phyloP scores from a whole-genome alignment of 78 protist genomes.

The Chrysochromulina parva region DNA sequence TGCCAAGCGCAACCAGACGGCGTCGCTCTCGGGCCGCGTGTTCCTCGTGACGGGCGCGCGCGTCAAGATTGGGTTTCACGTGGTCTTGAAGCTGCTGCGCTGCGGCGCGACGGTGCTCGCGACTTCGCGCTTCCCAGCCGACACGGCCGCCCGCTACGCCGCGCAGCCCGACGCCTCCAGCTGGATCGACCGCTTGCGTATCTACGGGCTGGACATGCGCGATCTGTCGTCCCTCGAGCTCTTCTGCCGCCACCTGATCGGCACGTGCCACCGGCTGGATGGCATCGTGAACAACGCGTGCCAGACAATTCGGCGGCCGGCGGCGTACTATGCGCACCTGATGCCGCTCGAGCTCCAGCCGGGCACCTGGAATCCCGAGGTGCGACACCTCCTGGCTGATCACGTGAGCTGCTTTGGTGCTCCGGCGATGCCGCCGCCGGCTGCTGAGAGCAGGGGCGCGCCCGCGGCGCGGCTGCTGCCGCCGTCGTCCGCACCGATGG shows the following conservation, averaged over 20 bases:
- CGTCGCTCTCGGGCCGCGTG: constrained; percentile 42
- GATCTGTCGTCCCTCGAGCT: constrained; percentile 44
- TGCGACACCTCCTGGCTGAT: too few relatives aligned
- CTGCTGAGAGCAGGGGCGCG: neutral
- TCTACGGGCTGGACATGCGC: constrained; percentile 60
- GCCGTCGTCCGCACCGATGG: neutral
- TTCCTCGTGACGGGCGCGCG: constrained; percentile 73
- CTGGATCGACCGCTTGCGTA: constrained; percentile 43
- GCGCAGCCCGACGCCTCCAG: constrained; percentile 40
- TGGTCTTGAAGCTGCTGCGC: constrained; percentile 49
- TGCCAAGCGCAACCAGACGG: constrained; percentile 38
- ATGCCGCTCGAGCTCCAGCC: constrained; percentile 6
- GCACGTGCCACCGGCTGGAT: constrained; percentile 14
- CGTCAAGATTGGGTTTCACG: constrained; percentile 58
- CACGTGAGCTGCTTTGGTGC: too few relatives aligned
- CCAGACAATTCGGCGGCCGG: constrained; percentile 70
- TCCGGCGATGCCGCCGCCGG: too few relatives aligned
- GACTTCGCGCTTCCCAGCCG: constrained; percentile 73
- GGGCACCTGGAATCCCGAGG: too few relatives aligned
- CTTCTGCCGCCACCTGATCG: constrained; percentile 3
- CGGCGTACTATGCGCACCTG: constrained; percentile 57
- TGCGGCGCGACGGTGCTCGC: constrained; percentile 56
- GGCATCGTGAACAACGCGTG: constrained; percentile 78
- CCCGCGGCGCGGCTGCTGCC: neutral
- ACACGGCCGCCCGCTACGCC: constrained; percentile 60